Percentiles rank a stretch among this genome's conserved stretches.
phyloP scores from a whole-genome alignment of 345 rosid genomes.

The Brassica napus region DNA sequence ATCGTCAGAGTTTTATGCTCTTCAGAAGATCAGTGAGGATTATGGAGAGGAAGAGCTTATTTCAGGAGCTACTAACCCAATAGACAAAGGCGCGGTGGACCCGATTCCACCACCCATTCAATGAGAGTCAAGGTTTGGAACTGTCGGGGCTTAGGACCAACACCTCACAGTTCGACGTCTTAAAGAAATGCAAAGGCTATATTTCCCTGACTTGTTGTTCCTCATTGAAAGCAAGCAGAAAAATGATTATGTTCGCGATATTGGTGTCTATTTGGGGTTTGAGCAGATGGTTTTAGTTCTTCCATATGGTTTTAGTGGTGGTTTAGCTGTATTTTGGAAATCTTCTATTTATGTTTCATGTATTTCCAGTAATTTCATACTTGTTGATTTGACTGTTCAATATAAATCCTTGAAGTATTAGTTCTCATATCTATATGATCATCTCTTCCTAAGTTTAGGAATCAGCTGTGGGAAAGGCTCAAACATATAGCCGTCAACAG shows the following conservation, averaged over 20 bases:
- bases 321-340: neutral
- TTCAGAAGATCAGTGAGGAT: neutral
- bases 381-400: too few species aligned
- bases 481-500: too few species aligned
- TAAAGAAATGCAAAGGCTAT: too few species aligned
- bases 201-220: neutral
- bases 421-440: too few species aligned
- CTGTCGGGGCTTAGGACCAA: too few species aligned
- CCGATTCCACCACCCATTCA: too few species aligned
- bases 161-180: too few species aligned
- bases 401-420: too few species aligned
- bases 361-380: neutral
- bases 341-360: neutral
- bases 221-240: neutral
- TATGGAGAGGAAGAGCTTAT: neutral
- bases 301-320: neutral
- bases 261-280: neutral
- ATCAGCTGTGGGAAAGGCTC: too few species aligned
- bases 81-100: neutral
- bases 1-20: neutral
- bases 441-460: too few species aligned
- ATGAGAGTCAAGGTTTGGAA: too few species aligned
- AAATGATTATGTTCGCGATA: neutral
- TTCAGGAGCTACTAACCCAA: neutral
- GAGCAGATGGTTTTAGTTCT: neutral